phyloP scores from a whole-genome alignment of 148 eudicot species.

The Beta vulgaris region DNA sequence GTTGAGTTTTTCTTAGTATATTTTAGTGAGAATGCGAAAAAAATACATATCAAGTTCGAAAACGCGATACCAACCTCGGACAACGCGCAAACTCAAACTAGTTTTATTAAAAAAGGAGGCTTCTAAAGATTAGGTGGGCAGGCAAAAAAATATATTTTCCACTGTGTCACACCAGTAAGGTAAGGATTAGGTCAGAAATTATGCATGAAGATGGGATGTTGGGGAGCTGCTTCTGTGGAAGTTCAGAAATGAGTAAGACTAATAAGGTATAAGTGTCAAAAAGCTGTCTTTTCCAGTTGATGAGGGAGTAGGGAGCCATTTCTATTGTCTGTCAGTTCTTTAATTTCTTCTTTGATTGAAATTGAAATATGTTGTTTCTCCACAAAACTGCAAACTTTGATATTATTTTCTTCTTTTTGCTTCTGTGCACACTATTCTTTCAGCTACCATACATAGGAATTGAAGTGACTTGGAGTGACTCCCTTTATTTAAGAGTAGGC shows the following conservation, averaged over 20 bases:
- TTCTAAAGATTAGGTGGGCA: too few relatives aligned
- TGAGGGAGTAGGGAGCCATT: neutral
- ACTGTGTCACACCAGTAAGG: neutral
- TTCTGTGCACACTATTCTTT: too few relatives aligned
- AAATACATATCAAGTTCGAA: too few relatives aligned
- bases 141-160: too few relatives aligned
- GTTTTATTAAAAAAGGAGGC: too few relatives aligned
- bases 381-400: too few relatives aligned
- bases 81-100: too few relatives aligned
- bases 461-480: neutral
- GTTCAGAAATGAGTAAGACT: neutral
- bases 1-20: too few relatives aligned
- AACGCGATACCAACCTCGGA: too few relatives aligned
- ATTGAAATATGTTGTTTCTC: neutral
- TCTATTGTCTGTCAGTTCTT: neutral
- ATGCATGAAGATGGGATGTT: conserved; percentile 5
- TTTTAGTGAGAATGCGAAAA: too few relatives aligned
- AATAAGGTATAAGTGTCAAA: neutral
- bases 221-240: neutral
- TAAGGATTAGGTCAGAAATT: conserved; percentile 12
- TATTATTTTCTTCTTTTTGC: neutral
- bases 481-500: too few relatives aligned
- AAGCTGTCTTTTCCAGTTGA: neutral
- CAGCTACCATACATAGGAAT: neutral
- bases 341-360: neutral